These are phyloP conservation scores for Monosporascus sp. DNA, from an alignment of 2,329 filamentous ascomycete species.

Conservation along the genomic window DNA sequence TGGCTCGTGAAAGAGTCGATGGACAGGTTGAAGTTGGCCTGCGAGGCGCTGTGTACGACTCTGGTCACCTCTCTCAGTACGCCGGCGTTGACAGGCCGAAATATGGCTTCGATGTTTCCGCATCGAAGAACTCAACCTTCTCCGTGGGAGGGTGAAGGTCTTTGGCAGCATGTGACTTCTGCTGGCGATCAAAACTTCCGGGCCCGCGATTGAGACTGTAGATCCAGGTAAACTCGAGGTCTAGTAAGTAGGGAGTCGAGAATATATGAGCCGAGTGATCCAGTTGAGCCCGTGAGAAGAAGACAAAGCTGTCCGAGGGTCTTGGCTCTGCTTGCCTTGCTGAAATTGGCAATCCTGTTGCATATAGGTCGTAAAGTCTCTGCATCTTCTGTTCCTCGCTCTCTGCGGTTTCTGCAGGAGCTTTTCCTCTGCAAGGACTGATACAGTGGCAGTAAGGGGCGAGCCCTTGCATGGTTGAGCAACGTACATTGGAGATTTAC, in stretches of 20 bases:
- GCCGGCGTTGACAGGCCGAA: constrained; percentile 8
- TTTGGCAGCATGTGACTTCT: constrained; percentile 5
- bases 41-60: constrained; percentile 15
- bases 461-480: too few species aligned
- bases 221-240: constrained; percentile 5
- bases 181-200: constrained; percentile 2
- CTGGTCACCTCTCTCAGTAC: constrained; percentile 8
- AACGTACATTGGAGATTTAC: too few species aligned
- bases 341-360: constrained; percentile 6
- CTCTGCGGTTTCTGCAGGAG: not conserved
- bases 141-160: constrained; percentile 5
- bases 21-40: constrained; percentile 17
- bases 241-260: constrained; percentile 10
- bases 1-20: constrained; percentile 10
- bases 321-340: constrained; percentile 1
- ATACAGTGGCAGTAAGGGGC: constrained; percentile 8
- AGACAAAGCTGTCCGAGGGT: constrained; percentile 2
- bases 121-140: constrained; percentile 11
- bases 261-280: constrained; percentile 17
- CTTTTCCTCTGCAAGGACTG: not conserved
- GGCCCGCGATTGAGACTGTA: constrained; percentile 15
- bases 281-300: constrained; percentile 18
- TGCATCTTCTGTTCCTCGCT: constrained; percentile 6
- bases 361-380: constrained; percentile 7
- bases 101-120: constrained; percentile 7